Evolutionary conservation across 768 basidiomycete genomes (phyloP).

Genomic region (Russula emetica): DNA sequence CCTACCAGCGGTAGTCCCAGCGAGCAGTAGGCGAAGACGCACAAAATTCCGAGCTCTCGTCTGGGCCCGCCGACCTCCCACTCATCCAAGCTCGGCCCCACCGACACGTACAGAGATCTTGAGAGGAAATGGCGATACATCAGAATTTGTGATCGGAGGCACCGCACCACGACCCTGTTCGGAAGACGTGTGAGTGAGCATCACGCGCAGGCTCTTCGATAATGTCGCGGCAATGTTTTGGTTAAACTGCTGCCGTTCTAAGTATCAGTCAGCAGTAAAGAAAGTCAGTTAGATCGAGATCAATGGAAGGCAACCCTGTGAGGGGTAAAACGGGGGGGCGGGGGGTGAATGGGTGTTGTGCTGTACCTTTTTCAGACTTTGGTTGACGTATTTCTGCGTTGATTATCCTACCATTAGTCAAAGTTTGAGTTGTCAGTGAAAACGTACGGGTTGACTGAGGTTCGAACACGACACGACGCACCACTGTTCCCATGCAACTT

Average conservation of each 20-base stretch:
- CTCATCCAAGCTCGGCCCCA: constrained; percentile 53
- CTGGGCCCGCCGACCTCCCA: not conserved
- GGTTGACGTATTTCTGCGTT: constrained; percentile 77
- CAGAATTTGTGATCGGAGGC: constrained; percentile 68
- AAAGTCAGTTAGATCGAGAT: not conserved
- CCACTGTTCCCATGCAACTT: constrained; percentile 88
- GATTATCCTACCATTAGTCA: constrained; percentile 53
- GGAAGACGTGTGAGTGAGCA: constrained; percentile 75
- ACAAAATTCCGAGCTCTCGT: too few species aligned
- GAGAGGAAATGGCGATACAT: constrained; percentile 77
- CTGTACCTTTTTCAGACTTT: constrained; percentile 54
- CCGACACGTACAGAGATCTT: constrained; percentile 65
- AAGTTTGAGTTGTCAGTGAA: not conserved
- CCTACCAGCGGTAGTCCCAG: not conserved
- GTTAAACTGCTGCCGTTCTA: constrained; percentile 52
- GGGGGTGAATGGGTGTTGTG: not conserved
- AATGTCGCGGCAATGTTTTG: constrained; percentile 56
- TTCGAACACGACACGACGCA: constrained; percentile 32
- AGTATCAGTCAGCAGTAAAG: not conserved
- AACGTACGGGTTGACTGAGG: not conserved
- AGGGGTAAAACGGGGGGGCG: not conserved
- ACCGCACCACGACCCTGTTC: constrained; percentile 70
- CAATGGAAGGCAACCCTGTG: not conserved
- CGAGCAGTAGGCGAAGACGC: not conserved
- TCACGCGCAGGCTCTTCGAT: constrained; percentile 60